Percentiles rank a stretch among this genome's conserved stretches.
phyloP scores from a whole-genome alignment of 2,329 filamentous ascomycete genomes.

The Kalaharituber pfeilii region DNA sequence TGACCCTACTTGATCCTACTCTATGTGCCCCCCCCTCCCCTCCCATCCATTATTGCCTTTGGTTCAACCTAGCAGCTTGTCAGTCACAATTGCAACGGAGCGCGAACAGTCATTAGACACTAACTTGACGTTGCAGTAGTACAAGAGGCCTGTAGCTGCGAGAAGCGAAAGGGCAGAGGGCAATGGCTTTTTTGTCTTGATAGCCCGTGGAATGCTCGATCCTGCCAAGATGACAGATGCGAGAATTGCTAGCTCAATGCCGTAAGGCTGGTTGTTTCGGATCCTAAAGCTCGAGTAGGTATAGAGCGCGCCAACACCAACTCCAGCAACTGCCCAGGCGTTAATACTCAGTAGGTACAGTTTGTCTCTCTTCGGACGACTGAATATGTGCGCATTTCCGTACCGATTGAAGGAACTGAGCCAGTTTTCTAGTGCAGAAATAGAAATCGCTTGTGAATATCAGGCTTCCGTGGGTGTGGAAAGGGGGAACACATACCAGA shows the following conservation, averaged over 20 bases:
- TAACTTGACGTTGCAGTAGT: too few species aligned
- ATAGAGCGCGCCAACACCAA: constrained; percentile 64
- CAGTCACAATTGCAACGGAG: too few species aligned
- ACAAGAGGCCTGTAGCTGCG: constrained; percentile 47
- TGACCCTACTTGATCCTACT: too few species aligned
- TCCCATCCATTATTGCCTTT: too few species aligned
- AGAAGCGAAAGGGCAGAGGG: constrained; percentile 63
- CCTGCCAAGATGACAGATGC: constrained; percentile 74
- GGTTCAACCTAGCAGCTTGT: too few species aligned
- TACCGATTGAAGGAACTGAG: constrained; percentile 37
- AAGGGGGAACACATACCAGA: constrained; percentile 22
- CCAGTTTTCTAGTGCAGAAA: constrained; percentile 61
- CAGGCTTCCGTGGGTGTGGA: constrained; percentile 1
- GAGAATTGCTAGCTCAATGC: constrained; percentile 72
- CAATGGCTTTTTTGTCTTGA: constrained; percentile 68
- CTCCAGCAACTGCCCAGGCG: constrained; percentile 42
- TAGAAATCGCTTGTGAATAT: constrained; percentile 2
- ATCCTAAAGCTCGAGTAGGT: constrained; percentile 67
- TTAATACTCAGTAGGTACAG: neutral
- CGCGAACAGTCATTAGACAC: too few species aligned
- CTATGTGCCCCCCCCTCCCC: too few species aligned
- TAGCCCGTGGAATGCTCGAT: constrained; percentile 68
- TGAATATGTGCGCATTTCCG: neutral
- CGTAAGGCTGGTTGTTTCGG: constrained; percentile 56
- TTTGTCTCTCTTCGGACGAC: neutral